These are phyloP conservation scores for Bauhinia variegata DNA, from an alignment of 306 rosid species.

Conservation along the genomic window DNA sequence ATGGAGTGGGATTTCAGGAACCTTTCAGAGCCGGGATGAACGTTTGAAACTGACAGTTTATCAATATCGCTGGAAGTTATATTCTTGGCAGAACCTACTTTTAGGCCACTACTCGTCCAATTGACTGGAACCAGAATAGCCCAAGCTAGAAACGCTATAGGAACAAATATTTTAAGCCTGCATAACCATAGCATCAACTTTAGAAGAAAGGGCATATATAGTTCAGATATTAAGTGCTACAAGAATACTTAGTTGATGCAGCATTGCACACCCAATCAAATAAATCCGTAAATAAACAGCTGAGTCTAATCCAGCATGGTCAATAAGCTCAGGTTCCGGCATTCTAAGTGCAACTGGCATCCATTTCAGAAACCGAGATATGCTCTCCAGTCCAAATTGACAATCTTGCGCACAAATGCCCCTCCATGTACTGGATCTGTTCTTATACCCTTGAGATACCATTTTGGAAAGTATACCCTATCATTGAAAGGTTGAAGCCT, in stretches of 20 bases:
- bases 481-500: conserved; percentile 98
- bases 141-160: conserved; percentile 83
- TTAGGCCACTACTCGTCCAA: conserved; percentile 55
- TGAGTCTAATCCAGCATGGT: conserved; percentile 95
- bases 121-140: conserved; percentile 85
- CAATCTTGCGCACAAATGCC: conserved; percentile 69
- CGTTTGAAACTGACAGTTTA: conserved; percentile 79
- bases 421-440: conserved; percentile 77
- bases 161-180: conserved; percentile 95
- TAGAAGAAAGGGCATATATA: neutral
- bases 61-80: conserved; percentile 86
- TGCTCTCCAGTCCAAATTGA: conserved; percentile 83
- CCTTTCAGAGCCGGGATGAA: conserved; percentile 62
- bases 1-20: conserved; percentile 36
- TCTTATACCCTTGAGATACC: conserved; percentile 85
- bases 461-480: too few species aligned
- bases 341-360: conserved; percentile 90
- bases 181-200: conserved; percentile 32
- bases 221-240: neutral
- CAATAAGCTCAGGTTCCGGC: conserved; percentile 97
- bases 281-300: conserved; percentile 94
- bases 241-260: neutral
- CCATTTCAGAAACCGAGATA: conserved; percentile 82
- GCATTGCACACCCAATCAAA: conserved; percentile 73
- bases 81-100: conserved; percentile 36